These are phyloP conservation scores for Xylariomycetidae sp. DNA, from an alignment of 2,329 filamentous ascomycete genomes.

Conservation along the genomic window DNA sequence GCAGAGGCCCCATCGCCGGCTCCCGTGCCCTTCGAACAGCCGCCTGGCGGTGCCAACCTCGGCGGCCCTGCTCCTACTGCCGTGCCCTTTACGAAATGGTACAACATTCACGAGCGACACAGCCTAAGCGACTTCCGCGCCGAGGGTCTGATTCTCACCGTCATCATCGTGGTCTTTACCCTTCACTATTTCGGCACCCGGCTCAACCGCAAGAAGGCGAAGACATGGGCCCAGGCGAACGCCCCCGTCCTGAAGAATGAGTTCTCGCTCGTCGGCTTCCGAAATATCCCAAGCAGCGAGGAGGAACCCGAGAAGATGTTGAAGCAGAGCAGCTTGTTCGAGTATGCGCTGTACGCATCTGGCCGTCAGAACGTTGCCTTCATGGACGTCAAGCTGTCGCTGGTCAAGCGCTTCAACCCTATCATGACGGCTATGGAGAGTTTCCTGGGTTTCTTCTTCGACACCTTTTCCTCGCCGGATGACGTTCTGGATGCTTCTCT, in stretches of 20 bases:
- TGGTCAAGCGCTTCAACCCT: slow-evolving; percentile 86
- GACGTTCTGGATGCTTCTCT: slow-evolving; percentile 72
- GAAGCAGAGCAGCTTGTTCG: slow-evolving; percentile 81
- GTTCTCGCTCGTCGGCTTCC: slow-evolving; percentile 82
- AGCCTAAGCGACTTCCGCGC: slow-evolving; percentile 76
- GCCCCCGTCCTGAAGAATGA: slow-evolving; percentile 67
- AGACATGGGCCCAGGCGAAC: slow-evolving; percentile 73
- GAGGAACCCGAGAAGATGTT: slow-evolving; percentile 52
- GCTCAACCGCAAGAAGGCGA: slow-evolving; percentile 74
- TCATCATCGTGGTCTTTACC: slow-evolving; percentile 67
- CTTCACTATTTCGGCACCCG: slow-evolving; percentile 77
- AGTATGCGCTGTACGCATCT: slow-evolving; percentile 82
- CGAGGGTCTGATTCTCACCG: slow-evolving; percentile 74
- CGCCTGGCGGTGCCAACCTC: slow-evolving; percentile 40
- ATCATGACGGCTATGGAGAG: slow-evolving; percentile 55
- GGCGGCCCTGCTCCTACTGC: slow-evolving; percentile 40
- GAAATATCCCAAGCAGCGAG: slow-evolving; percentile 46
- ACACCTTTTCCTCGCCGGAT: slow-evolving; percentile 60
- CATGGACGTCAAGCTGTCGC: slow-evolving; percentile 73
- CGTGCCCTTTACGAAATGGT: slow-evolving; percentile 86
- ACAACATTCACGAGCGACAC: slow-evolving; percentile 90
- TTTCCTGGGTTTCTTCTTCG: slow-evolving; percentile 69
- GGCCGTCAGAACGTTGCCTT: slow-evolving; percentile 92
- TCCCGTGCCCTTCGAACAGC: slow-evolving; percentile 42
- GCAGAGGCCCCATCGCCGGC: slow-evolving; percentile 67